Evolutionary conservation across 495 filamentous ascomycete genomes (phyloP), one percentile per base, ranked within the genome.

Genomic region (Tetracladium setigerum): DNA sequence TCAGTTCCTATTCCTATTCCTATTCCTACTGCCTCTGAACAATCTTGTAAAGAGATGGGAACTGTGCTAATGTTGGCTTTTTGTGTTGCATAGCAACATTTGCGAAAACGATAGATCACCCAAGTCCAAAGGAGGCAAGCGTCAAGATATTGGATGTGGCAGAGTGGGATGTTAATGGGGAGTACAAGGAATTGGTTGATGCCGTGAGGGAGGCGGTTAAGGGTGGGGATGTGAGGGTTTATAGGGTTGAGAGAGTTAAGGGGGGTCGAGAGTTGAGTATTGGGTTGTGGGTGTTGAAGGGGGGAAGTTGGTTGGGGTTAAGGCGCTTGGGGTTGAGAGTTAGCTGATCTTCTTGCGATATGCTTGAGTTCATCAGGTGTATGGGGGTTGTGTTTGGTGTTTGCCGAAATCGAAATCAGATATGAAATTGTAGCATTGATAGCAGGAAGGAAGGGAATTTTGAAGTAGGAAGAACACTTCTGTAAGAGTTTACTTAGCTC

Each of bases 281-380:
- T 94, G 76, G 74, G 65, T 92, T 38, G 65, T 92, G 27, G 77
- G 50, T 55, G 80, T 44, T 54, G 69, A 52, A 65, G 74, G 69
- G 64, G 71, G 53, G 32, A 76, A 69, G 63, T 40, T 95, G 49
- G 78, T 95, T 4, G 88, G 88, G 6, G 64, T 83, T 36, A 88
- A 84, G 70, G 85, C 83, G 6, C 68, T 84, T 72, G 74, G 78
- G 33, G 69, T 94, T 59, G 88, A 92, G 74, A 82, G 74, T 50
- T 87, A n/a, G n/a, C n/a, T n/a, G n/a, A n/a, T n/a, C n/a, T n/a
- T n/a, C n/a, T 58, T 58, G 37, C 8, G 37, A 17, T n/a, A n/a
- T n/a, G n/a, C n/a, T n/a, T n/a, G n/a, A n/a, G n/a, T n/a, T n/a
- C n/a, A n/a, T n/a, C n/a, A n/a, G n/a, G n/a, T n/a, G n/a, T n/a